Conservation (phyloP, 768 basidiomycete genomes). For the Podaxis sp. region DNA sequence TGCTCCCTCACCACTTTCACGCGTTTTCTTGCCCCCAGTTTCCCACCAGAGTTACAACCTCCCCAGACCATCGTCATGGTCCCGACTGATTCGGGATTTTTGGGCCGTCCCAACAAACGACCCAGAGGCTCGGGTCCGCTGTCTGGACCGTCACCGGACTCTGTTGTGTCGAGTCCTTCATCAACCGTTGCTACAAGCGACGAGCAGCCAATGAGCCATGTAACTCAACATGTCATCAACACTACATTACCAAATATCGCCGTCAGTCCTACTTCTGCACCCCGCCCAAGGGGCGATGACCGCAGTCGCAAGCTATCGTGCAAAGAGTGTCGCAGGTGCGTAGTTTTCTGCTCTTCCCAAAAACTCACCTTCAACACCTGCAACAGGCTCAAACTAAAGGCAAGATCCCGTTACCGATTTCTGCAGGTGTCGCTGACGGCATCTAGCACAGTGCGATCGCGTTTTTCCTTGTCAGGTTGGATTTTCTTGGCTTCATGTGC, state of each 20-base stretch:
- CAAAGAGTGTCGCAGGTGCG: slow-evolving; percentile 46
- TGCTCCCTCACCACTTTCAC: background rate
- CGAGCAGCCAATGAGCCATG: background rate
- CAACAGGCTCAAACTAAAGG: slow-evolving; percentile 46
- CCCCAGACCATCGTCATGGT: background rate
- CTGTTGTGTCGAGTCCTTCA: background rate
- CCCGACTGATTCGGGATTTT: slow-evolving; percentile 7
- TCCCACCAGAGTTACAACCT: background rate
- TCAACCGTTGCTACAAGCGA: background rate
- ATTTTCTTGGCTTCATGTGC: background rate
- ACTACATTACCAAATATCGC: slow-evolving; percentile 3
- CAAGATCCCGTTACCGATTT: slow-evolving; percentile 13
- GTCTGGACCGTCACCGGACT: background rate
- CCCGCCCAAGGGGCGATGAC: slow-evolving; percentile 28
- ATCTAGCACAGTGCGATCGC: slow-evolving; percentile 49
- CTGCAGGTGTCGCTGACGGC: background rate
- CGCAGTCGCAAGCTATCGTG: slow-evolving; percentile 44
- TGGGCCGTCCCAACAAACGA: slow-evolving; percentile 1
- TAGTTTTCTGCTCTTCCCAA: slow-evolving; percentile 4
- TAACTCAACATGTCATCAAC: slow-evolving; percentile 7
- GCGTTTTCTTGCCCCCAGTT: background rate
- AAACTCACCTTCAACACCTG: background rate
- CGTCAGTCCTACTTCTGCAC: slow-evolving; percentile 10
- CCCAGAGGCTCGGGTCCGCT: background rate
- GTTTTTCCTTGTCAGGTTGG: slow-evolving; percentile 57